Base-by-base conservation (phyloP, 2,329 filamentous ascomycete species). In the Sporothrix luriei region DNA sequence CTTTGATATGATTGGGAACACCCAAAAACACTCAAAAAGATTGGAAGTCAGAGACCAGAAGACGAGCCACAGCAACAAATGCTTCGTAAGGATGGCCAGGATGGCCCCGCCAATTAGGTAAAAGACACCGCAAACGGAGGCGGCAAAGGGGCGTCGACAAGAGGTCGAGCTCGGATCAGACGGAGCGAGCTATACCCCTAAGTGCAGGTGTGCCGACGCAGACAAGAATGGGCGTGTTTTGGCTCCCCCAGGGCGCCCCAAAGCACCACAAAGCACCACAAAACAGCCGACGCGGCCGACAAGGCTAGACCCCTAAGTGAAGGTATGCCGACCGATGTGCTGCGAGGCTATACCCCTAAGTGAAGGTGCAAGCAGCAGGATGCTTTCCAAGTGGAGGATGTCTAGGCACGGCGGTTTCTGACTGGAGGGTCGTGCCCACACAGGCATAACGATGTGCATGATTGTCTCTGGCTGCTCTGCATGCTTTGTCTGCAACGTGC, bases 251-350 rank as follows among this genome's bases (percentile, higher is more conserved):
- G 40, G 2, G n/a, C 10, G 29, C 52, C 52, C 55, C 48, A 57
- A 65, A 21, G 24, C 51, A 29, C 52, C 21, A 62, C 48, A 57
- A 65, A 21, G 24, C 51, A 29, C 52, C 21, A 62, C 13, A 46
- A 62, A 24, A 49, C 14, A 59, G 38, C n/a, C 57, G 33, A 43
- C 55, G 55, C 29, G 16, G 54, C 26, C 54, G 48, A 64, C 68
- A 66, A 67, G 59, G 69, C 72, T 72, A 72, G 69, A 66, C 72
- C 71, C 72, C 73, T 74, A 74, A 74, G 71, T 73, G 72, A 71
- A 73, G 69, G 69, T 70, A 68, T 57, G 57, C 70, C 70, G 49
- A 55, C 16, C 6, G 16, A 19, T 14, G 68, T n/a, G 46, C 51
- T 62, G 61, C 54, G 66, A 55, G 65, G 62, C 70, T 71, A 71